Percentiles rank a stretch among this genome's conserved stretches.
These are phyloP conservation scores for Deinandra increscens DNA, from an alignment of 129 eudicot species.

Conservation along the genomic window DNA sequence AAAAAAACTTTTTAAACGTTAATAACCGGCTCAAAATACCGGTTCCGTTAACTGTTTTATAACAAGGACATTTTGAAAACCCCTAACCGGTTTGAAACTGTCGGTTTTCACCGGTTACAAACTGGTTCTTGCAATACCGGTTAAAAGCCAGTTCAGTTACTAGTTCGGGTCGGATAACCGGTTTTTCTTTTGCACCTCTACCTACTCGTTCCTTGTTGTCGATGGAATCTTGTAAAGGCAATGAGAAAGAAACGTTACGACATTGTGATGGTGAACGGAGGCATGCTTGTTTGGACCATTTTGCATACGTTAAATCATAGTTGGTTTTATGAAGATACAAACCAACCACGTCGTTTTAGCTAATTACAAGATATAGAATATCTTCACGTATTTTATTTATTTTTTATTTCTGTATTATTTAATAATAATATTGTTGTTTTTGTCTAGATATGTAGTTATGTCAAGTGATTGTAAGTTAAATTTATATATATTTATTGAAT, in stretches of 20 bases:
- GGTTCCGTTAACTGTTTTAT: too few relatives aligned
- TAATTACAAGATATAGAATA: slow-evolving; percentile 12
- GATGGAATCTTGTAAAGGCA: slow-evolving; percentile 26
- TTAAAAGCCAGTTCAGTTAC: too few relatives aligned
- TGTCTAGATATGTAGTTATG: neutral
- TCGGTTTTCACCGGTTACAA: too few relatives aligned
- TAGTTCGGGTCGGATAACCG: too few relatives aligned
- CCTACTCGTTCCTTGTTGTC: slow-evolving; percentile 18
- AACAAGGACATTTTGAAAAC: too few relatives aligned
- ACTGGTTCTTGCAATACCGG: too few relatives aligned
- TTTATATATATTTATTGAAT: neutral
- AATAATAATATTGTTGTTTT: neutral
- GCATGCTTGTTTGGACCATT: slow-evolving; percentile 29
- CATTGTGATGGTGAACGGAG: slow-evolving; percentile 31
- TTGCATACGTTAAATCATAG: slow-evolving; percentile 11
- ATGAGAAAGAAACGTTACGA: slow-evolving; percentile 1
- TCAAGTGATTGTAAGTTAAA: slow-evolving; percentile 3
- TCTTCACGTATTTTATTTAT: neutral
- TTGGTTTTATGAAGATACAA: slow-evolving; percentile 15
- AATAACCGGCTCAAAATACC: too few relatives aligned
- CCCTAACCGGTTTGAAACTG: too few relatives aligned
- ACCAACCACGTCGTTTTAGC: slow-evolving; percentile 28
- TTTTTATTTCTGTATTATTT: neutral
- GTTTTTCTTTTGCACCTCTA: too few relatives aligned
- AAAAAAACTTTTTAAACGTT: too few relatives aligned